Percentiles rank a stretch among this genome's conserved stretches.
Conservation (phyloP, 352 stramenopile species). For the Globisporangium cederbergense region DNA sequence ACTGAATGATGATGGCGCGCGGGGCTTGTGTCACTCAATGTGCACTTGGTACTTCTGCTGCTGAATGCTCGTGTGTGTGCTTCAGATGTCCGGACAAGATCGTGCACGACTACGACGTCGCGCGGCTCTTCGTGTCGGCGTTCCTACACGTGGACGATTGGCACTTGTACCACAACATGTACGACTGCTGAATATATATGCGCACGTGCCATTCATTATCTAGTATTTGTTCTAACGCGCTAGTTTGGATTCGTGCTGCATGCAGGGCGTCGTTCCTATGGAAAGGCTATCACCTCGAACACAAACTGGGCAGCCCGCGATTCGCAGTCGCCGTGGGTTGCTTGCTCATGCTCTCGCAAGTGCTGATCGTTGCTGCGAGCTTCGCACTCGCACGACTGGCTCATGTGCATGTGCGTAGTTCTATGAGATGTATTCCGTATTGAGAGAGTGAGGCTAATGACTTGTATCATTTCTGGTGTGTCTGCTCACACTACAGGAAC, state of each 20-base stretch:
- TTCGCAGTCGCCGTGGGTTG: conserved; percentile 49
- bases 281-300: conserved; percentile 82
- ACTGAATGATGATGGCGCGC: too few relatives aligned
- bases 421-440: not conserved
- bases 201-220: conserved; percentile 3
- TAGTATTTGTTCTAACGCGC: not conserved
- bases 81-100: conserved; percentile 71
- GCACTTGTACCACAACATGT: conserved; percentile 92
- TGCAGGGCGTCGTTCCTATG: conserved; percentile 73
- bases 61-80: not conserved
- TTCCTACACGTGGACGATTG: conserved; percentile 85
- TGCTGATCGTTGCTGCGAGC: conserved; percentile 45
- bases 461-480: not conserved
- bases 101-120: conserved; percentile 30
- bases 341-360: conserved; percentile 63
- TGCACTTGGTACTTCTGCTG: not conserved
- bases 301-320: conserved; percentile 38
- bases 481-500: conserved; percentile 7
- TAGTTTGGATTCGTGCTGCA: conserved; percentile 8
- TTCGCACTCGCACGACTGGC: conserved; percentile 32
- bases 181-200: conserved; percentile 17
- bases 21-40: conserved; percentile 5
- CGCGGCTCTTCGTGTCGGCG: conserved; percentile 57
- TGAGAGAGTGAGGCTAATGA: not conserved
- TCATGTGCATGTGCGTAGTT: conserved; percentile 17